A percentile compares a stretch with the other conserved stretches of the same genome.
Conservation (phyloP, 116 monocot genomes). For the Phalaenopsis hybrid region DNA sequence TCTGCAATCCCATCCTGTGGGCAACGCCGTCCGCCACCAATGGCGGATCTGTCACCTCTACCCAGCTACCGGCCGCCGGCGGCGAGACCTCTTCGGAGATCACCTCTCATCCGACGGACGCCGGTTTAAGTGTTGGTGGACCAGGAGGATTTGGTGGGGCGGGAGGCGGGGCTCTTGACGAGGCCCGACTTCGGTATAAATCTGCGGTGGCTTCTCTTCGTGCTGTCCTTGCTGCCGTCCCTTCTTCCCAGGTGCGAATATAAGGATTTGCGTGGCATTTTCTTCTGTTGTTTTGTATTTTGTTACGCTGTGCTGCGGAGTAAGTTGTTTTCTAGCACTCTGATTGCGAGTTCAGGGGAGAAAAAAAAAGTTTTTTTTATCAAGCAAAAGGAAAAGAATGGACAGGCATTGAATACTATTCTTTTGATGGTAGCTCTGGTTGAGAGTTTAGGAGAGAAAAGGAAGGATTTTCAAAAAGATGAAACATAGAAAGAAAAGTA, state of each 20-base stretch:
- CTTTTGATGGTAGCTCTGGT: too few species aligned
- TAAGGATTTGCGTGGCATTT: neutral
- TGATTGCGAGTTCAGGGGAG: neutral
- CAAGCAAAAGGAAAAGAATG: too few species aligned
- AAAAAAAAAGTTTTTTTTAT: neutral
- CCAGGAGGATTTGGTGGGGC: conserved; percentile 2
- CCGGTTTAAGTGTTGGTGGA: conserved; percentile 2
- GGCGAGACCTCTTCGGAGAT: conserved; percentile 22
- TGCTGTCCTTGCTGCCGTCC: conserved; percentile 48
- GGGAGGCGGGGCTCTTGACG: conserved; percentile 79
- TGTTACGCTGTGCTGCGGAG: neutral
- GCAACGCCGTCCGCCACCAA: conserved; percentile 28
- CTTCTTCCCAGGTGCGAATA: conserved; percentile 36
- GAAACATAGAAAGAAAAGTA: too few species aligned
- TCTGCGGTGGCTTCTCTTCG: conserved; percentile 65
- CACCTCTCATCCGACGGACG: conserved; percentile 16
- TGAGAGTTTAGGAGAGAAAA: too few species aligned
- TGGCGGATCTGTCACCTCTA: neutral
- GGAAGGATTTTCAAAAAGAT: too few species aligned
- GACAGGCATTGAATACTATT: too few species aligned
- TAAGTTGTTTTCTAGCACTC: neutral
- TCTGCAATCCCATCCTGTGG: conserved; percentile 91
- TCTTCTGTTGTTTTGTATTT: neutral
- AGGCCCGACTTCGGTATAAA: conserved; percentile 80
- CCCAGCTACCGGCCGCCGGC: neutral